Percentiles rank a stretch among this genome's conserved stretches.
Evolutionary conservation across 2,329 filamentous ascomycete species (phyloP).

Genomic region (Epichloe typhina): DNA sequence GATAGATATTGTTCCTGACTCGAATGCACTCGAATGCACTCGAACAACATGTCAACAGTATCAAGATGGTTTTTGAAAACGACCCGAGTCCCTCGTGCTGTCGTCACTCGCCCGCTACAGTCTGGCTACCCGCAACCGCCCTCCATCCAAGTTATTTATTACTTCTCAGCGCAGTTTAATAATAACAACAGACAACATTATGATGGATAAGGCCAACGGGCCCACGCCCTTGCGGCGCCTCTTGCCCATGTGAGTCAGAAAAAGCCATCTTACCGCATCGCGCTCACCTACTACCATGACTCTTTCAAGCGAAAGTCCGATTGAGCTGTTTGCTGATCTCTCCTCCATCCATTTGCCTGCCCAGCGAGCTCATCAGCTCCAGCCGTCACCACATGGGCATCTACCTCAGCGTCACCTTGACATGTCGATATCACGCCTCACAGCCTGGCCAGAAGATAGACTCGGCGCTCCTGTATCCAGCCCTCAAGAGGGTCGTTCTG

Average conservation of each 20-base stretch:
- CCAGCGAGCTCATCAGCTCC: conserved; percentile 32
- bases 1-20: too few species aligned
- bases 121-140: too few species aligned
- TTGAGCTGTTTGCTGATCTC: conserved; percentile 2
- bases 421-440: conserved; percentile 27
- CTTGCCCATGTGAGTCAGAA: neutral
- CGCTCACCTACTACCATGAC: too few species aligned
- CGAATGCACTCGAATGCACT: too few species aligned
- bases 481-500: conserved; percentile 26
- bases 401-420: conserved; percentile 32
- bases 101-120: too few species aligned
- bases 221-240: neutral
- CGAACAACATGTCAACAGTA: too few species aligned
- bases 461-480: conserved; percentile 18
- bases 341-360: neutral
- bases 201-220: neutral
- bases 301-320: neutral
- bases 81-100: too few species aligned
- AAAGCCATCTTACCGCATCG: neutral
- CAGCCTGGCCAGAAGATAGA: neutral
- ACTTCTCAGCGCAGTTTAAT: neutral
- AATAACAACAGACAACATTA: neutral
- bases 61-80: too few species aligned
- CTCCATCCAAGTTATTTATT: neutral
- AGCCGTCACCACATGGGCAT: conserved; percentile 33